Evolutionary conservation across 1,139 yeast species (phyloP).

Genomic region (Lizanozyma gosingica): DNA sequence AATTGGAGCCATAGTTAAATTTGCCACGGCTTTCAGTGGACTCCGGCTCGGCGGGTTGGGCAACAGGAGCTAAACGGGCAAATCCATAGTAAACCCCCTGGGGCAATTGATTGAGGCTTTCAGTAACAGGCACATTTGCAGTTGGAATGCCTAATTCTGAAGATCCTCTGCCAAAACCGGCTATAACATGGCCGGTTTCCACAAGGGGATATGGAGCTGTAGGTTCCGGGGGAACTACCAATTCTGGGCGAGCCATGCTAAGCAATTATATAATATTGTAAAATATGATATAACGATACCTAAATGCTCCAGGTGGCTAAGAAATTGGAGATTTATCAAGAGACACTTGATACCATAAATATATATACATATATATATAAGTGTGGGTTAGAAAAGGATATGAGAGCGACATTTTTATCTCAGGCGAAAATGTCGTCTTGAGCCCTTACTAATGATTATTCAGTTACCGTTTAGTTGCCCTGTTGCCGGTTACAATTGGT

Average conservation of each 20-base stretch:
- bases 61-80: background rate
- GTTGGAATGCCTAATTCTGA: conserved; percentile 92
- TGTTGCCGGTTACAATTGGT: too few relatives aligned
- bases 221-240: conserved; percentile 39
- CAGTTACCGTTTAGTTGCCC: too few relatives aligned
- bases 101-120: conserved; percentile 35
- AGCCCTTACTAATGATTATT: too few relatives aligned
- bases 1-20: conserved; percentile 53
- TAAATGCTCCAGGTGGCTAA: too few relatives aligned
- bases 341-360: too few relatives aligned
- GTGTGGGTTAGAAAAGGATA: too few relatives aligned
- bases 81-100: conserved; percentile 87
- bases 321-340: too few relatives aligned
- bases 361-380: too few relatives aligned
- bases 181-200: conserved; percentile 44
- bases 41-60: conserved; percentile 8
- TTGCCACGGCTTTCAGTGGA: conserved; percentile 35
- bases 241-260: conserved; percentile 20
- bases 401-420: too few relatives aligned
- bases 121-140: conserved; percentile 71
- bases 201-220: conserved; percentile 58
- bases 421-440: too few relatives aligned
- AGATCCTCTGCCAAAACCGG: conserved; percentile 96
- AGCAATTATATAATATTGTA: too few relatives aligned
- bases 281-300: too few relatives aligned